These are phyloP conservation scores for Penicillium sp. DNA, from an alignment of 2,329 filamentous ascomycete species.

Conservation along the genomic window DNA sequence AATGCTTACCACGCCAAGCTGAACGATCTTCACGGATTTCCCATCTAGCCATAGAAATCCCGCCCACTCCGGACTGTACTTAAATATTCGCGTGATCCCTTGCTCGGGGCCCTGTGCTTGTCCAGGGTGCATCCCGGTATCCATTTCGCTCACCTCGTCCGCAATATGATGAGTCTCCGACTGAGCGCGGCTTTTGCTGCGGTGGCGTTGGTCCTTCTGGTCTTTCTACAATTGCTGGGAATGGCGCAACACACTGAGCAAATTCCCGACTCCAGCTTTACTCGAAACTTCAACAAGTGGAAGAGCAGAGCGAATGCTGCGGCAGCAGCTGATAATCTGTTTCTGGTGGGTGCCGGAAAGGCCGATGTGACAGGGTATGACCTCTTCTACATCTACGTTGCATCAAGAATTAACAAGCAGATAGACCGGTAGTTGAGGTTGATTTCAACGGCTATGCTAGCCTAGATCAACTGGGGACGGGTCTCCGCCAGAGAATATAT, in stretches of 20 bases:
- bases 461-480: constrained; percentile 76
- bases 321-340: constrained; percentile 45
- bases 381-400: not conserved
- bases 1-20: constrained; percentile 1
- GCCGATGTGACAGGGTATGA: constrained; percentile 69
- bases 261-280: constrained; percentile 15
- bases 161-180: constrained; percentile 32
- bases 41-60: not conserved
- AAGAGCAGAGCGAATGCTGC: constrained; percentile 22
- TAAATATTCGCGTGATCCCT: constrained; percentile 9
- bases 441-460: constrained; percentile 92
- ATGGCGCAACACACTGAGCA: constrained; percentile 19
- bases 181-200: constrained; percentile 27
- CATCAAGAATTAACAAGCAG: not conserved
- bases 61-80: not conserved
- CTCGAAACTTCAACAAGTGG: constrained; percentile 23
- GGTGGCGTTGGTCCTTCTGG: constrained; percentile 27
- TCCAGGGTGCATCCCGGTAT: constrained; percentile 6
- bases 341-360: constrained; percentile 69
- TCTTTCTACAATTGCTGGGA: constrained; percentile 34
- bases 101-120: not conserved
- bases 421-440: constrained; percentile 80
- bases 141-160: not conserved
- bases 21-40: constrained; percentile 10
- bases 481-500: constrained; percentile 83